Evolutionary conservation across 2,329 filamentous ascomycete species (phyloP).

Genomic region (Pseudophaeomoniella oleicola): DNA sequence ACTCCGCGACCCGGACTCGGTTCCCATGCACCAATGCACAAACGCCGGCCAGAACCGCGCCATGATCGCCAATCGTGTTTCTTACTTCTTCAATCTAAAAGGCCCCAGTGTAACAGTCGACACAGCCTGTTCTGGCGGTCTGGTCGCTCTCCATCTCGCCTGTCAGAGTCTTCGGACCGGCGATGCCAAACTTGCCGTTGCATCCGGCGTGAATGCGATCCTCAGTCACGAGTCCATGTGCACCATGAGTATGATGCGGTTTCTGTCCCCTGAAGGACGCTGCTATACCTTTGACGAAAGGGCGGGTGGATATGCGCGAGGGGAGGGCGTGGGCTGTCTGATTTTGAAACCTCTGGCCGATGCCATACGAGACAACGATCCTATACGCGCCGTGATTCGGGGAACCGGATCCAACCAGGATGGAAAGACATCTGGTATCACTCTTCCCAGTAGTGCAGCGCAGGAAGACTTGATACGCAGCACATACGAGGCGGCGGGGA

Average conservation of each 20-base stretch:
- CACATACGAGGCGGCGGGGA: conserved; percentile 17
- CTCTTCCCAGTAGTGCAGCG: conserved; percentile 22
- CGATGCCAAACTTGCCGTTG: conserved; percentile 20
- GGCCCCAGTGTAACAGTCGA: conserved; percentile 14
- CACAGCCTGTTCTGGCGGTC: conserved; percentile 14
- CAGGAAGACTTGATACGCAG: conserved; percentile 20
- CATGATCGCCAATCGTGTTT: conserved; percentile 15
- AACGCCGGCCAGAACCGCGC: conserved; percentile 9
- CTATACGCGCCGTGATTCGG: conserved; percentile 28
- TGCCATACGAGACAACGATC: conserved; percentile 26
- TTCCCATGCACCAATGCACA: conserved; percentile 8
- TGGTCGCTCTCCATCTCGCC: conserved; percentile 16
- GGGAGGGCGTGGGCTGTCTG: conserved; percentile 28
- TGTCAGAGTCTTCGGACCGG: conserved; percentile 13
- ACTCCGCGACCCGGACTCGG: conserved; percentile 14
- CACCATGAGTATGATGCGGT: background rate
- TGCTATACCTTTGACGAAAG: conserved; percentile 22
- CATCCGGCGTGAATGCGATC: conserved; percentile 14
- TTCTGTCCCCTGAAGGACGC: conserved; percentile 15
- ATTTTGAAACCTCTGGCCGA: conserved; percentile 27
- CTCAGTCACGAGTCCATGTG: conserved; percentile 3
- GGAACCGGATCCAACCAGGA: conserved; percentile 28
- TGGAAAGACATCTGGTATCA: conserved; percentile 30
- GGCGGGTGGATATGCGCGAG: conserved; percentile 31
- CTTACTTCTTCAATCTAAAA: conserved; percentile 14